Evolutionary conservation across 2,329 filamentous ascomycete genomes (phyloP), one percentile per base, ranked within the genome.

Genomic region (Xylaria sp.): DNA sequence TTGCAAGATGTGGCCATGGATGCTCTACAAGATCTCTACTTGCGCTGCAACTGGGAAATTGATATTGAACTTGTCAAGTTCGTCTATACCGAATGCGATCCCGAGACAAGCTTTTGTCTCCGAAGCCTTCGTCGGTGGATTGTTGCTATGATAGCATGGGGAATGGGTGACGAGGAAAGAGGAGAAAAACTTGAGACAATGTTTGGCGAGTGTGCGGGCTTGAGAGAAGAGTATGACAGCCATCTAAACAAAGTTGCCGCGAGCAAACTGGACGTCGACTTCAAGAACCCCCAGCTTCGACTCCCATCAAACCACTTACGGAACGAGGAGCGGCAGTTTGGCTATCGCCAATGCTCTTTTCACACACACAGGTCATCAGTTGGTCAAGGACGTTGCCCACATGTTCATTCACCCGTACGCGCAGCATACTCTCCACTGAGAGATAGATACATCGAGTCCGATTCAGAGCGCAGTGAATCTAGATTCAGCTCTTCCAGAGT

Each of bases 261-360:
- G 61, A 83, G 80, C 62, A 77, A 80, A 23, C 79, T 85, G 55
- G 80, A 86, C 66, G 75, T 83, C 38, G 78, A 81, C 67, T 78
- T 84, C 75, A 87, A 87, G 79, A 87, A 87, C 75, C 85, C 85
- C 14, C 84, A 87, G 74, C 80, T 87, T 21, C 79, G 85, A 64
- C 80, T 87, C 55, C 82, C 83, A 14, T 82, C 80, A 66, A 87
- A 87, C 76, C 77, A 78, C 58, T 77, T 87, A 21, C 78, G 81
- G 64, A 85, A 81, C 73, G 84, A 85, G 47, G 82, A 86, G 75
- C 82, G 84, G 37, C 78, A 82, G 54, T 87, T 86, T 69, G 85
- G 84, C n/a, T 87, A 87, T 72, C 79, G 85, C 23, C 83, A 85
- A 72, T 87, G 85, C 72, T 85, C 84, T 12, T 87, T 87, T 68